Evolutionary conservation across 345 rosid species (phyloP).

Genomic region (Stellera chamaejasme): DNA sequence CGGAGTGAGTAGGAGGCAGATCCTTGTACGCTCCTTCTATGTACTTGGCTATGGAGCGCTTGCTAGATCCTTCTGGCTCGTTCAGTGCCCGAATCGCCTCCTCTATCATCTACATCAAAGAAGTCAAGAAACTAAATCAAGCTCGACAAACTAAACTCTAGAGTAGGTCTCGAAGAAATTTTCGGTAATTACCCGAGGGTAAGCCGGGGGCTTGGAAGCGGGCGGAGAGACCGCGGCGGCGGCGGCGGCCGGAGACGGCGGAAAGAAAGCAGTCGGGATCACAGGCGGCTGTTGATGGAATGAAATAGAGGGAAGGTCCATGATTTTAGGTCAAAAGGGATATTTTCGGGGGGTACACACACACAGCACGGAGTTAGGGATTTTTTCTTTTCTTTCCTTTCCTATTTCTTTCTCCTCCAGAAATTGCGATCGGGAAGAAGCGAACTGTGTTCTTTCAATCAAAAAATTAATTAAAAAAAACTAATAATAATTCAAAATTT

Average conservation of each 20-base stretch:
- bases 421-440: too few species aligned
- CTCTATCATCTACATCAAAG: slow-evolving; percentile 45
- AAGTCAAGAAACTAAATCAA: not conserved
- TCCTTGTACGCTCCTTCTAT: slow-evolving; percentile 35
- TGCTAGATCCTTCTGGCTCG: slow-evolving; percentile 74
- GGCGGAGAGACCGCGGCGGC: slow-evolving; percentile 1
- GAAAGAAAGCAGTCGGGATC: slow-evolving; percentile 8
- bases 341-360: slow-evolving; percentile 1
- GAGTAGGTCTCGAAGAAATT: not conserved
- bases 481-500: too few species aligned
- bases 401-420: too few species aligned
- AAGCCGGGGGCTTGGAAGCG: slow-evolving; percentile 18
- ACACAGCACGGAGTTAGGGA: not conserved
- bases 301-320: slow-evolving; percentile 8
- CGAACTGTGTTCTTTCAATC: too few species aligned
- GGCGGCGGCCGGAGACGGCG: slow-evolving; percentile 8
- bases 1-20: slow-evolving; percentile 45
- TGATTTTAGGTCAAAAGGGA: slow-evolving; percentile 1
- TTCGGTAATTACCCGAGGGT: slow-evolving; percentile 1
- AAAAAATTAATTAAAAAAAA: too few species aligned
- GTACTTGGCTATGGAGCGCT: slow-evolving; percentile 60
- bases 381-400: too few species aligned
- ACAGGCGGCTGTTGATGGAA: not conserved
- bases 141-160: not conserved
- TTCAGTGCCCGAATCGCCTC: slow-evolving; percentile 63